These are phyloP conservation scores for Ramalina intermedia DNA, from an alignment of 495 filamentous ascomycete species.

Conservation along the genomic window DNA sequence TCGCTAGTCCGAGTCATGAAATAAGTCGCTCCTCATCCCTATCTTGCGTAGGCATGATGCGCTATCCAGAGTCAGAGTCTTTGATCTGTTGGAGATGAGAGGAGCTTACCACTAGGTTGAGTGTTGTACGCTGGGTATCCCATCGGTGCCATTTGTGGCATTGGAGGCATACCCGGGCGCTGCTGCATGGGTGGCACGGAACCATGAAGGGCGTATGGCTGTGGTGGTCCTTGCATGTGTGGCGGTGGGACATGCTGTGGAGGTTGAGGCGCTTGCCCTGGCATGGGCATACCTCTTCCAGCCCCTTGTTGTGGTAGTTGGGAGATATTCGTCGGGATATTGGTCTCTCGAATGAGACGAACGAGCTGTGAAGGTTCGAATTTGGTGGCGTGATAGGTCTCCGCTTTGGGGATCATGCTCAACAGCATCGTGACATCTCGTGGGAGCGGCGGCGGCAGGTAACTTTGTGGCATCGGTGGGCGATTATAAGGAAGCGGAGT, in stretches of 20 bases:
- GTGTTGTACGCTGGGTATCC: neutral
- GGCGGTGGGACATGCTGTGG: constrained; percentile 28
- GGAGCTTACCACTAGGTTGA: neutral
- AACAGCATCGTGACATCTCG: constrained; percentile 68
- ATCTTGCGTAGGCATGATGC: no score
- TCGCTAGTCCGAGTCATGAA: no score
- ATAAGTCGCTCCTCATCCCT: no score
- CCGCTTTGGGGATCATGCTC: constrained; percentile 64
- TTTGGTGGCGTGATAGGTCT: constrained; percentile 48
- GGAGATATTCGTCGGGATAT: constrained; percentile 43
- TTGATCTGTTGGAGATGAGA: neutral
- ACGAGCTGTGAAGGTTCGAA: constrained; percentile 63
- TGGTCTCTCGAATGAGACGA: constrained; percentile 49
- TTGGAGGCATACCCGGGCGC: constrained; percentile 3
- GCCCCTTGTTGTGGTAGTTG: constrained; percentile 2
- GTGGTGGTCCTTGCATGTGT: constrained; percentile 17
- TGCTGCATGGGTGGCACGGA: constrained; percentile 8
- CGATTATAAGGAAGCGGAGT: constrained; percentile 16
- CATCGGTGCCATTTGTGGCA: constrained; percentile 5
- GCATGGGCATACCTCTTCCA: constrained; percentile 14
- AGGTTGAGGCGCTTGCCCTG: constrained; percentile 9
- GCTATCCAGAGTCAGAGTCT: no score
- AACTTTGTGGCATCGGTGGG: constrained; percentile 14
- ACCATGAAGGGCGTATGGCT: constrained; percentile 2
- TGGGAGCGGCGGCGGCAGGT: constrained; percentile 43